Evolutionary conservation across 1,284 basidiomycete species (phyloP), one percentile per base, ranked within the genome.

Genomic region (Rhizoctonia solani): DNA sequence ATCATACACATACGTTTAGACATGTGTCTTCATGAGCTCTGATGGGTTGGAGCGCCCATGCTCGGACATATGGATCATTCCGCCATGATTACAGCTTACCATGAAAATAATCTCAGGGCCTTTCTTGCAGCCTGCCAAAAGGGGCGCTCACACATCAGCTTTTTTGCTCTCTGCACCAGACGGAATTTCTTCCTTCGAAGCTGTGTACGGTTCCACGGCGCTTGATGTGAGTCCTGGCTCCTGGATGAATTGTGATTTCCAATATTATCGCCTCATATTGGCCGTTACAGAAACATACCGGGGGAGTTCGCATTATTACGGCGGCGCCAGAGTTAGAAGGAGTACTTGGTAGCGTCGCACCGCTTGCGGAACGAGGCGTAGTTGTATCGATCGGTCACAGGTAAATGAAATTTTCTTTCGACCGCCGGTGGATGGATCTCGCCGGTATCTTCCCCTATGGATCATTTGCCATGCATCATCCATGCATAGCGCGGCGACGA

Each of bases 301-400:
- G 84, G 23, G 89, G 88, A 46, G 88, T 92, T 63, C 87, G 92
- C 71, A 84, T 95, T 52, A 86, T 96, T 72, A 96, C 93, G 1
- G 86, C 87, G 23, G 93, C 93, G 0, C 93, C 93, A 0, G 93
- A 96, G 75, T 83, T 95, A 42, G 82, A 85, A 32, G 93, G 93
- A 5, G 88, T 95, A 4, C 84, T 92, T 82, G 79, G 82, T 8
- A 82, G 87, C 11, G 83, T 95, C 6, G 77, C 79, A 16, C 81
- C 84, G 67, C 80, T 93, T 49, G 80, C 78, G 25, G 79, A 83
- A 70, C 81, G 87, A 66, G 92, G 92, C 0, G 82, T 94, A 19
- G 83, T 87, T 2, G 88, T 93, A 74, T 90, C 88, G 11, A 90
- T 95, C 63, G 94, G 93, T 0, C 94, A 96, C 78, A 92, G 88